These are phyloP conservation scores for Torulaspora quercuum DNA, from an alignment of 805 yeast species.

Conservation along the genomic window DNA sequence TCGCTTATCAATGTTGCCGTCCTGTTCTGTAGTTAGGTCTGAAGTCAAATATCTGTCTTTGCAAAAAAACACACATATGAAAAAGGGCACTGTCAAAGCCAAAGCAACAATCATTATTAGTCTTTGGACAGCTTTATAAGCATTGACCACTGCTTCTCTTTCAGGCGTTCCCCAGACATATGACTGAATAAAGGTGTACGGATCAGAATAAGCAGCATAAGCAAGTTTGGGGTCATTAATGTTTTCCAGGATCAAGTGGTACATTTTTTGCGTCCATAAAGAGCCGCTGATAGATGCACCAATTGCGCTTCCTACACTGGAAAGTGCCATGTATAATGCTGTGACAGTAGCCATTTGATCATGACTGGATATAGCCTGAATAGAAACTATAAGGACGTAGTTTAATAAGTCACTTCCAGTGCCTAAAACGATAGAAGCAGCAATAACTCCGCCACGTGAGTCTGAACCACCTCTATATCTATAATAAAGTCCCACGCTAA, in stretches of 20 bases:
- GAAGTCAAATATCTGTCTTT: no score
- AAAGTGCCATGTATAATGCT: conserved; percentile 56
- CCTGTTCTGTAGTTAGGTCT: no score
- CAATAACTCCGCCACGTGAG: conserved; percentile 57
- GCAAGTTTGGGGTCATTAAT: conserved; percentile 41
- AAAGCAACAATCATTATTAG: no score
- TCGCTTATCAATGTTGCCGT: no score
- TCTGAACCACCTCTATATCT: conserved; percentile 51
- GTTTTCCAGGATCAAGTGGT: no score
- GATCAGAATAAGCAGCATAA: conserved; percentile 47
- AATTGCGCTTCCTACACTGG: conserved; percentile 60
- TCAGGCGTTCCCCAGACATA: conserved; percentile 63
- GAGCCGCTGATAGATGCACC: conserved; percentile 69
- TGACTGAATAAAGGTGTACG: conserved; percentile 45
- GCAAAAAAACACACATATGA: no score
- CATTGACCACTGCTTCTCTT: conserved; percentile 52
- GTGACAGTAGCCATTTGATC: conserved; percentile 66
- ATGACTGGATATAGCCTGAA: conserved; percentile 58
- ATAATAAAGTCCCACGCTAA: conserved; percentile 57
- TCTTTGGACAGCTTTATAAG: conserved; percentile 59
- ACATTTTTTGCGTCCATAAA: conserved; percentile 69
- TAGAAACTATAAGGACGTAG: conserved; percentile 58
- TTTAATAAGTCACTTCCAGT: conserved; percentile 70
- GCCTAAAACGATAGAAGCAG: conserved; percentile 62
- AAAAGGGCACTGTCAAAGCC: no score